Percentiles rank a stretch among this genome's conserved stretches.
These are phyloP conservation scores for Globisporangium okanoganense DNA, from an alignment of 352 stramenopile genomes.

Conservation along the genomic window DNA sequence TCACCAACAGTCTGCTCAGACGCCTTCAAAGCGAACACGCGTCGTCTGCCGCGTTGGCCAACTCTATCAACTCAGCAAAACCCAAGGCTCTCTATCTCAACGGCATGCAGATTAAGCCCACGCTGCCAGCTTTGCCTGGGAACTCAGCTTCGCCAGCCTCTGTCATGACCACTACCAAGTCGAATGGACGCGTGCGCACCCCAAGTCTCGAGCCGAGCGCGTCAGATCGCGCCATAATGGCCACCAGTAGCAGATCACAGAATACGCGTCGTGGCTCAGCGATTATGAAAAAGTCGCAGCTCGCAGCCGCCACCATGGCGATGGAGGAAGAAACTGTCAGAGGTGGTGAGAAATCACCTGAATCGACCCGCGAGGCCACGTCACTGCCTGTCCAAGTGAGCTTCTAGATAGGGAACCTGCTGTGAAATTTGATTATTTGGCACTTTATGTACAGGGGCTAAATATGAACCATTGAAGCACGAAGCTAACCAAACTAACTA, in stretches of 20 bases:
- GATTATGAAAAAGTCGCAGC: slow-evolving; percentile 5
- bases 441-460: background rate
- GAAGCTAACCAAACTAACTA: slow-evolving; percentile 14
- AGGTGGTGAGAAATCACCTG: slow-evolving; percentile 10
- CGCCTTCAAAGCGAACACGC: background rate
- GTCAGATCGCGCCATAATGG: background rate
- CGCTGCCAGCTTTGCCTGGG: background rate
- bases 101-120: background rate
- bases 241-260: background rate
- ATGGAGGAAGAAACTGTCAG: background rate
- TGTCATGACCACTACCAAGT: slow-evolving; percentile 1
- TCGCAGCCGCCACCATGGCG: background rate
- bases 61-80: background rate
- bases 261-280: slow-evolving; percentile 3
- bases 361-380: slow-evolving; percentile 14
- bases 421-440: background rate
- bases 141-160: background rate
- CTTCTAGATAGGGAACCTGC: background rate
- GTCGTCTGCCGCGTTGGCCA: background rate
- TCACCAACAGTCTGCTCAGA: slow-evolving; percentile 1
- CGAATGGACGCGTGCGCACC: background rate
- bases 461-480: background rate
- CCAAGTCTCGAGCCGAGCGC: slow-evolving; percentile 2
- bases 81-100: background rate
- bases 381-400: background rate